Conservation (phyloP, 306 rosid species). For the Cercis canadensis region DNA sequence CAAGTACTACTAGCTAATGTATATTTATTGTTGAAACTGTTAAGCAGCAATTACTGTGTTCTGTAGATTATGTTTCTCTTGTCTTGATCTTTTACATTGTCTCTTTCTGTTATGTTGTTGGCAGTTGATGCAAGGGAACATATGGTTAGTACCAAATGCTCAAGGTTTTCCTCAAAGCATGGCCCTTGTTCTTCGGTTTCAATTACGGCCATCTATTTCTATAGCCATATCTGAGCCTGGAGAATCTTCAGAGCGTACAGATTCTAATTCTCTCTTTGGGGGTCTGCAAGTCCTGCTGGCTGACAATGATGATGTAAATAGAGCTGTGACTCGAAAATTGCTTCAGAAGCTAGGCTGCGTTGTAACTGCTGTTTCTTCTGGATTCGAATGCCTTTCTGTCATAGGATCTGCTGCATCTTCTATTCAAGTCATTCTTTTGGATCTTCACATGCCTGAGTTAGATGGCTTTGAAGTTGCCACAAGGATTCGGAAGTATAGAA, state of each 20-base stretch:
- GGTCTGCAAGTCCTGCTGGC: conserved; percentile 81
- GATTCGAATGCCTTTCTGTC: conserved; percentile 81
- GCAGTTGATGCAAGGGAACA: conserved; percentile 99
- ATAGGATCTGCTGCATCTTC: conserved; percentile 70
- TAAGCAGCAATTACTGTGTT: conserved; percentile 11
- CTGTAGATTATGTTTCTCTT: background rate
- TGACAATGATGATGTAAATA: conserved; percentile 86
- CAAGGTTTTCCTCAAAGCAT: conserved; percentile 87
- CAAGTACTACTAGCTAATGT: background rate
- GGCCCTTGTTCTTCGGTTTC: conserved; percentile 89
- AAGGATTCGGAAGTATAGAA: conserved; percentile 73
- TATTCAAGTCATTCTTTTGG: conserved; percentile 73
- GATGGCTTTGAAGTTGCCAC: conserved; percentile 88
- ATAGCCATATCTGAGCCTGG: conserved; percentile 84
- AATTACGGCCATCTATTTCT: conserved; percentile 71
- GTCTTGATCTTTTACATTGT: conserved; percentile 20
- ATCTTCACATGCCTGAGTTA: conserved; percentile 83
- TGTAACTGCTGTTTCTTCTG: conserved; percentile 79
- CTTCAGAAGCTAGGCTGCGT: conserved; percentile 90
- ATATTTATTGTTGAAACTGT: background rate
- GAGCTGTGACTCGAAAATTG: conserved; percentile 82
- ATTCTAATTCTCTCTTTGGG: conserved; percentile 73
- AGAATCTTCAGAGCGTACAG: conserved; percentile 62
- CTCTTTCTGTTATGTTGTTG: conserved; percentile 30
- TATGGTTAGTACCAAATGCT: conserved; percentile 71